Evolutionary conservation across 805 yeast species (phyloP).

Genomic region (Saturnispora saitoi): DNA sequence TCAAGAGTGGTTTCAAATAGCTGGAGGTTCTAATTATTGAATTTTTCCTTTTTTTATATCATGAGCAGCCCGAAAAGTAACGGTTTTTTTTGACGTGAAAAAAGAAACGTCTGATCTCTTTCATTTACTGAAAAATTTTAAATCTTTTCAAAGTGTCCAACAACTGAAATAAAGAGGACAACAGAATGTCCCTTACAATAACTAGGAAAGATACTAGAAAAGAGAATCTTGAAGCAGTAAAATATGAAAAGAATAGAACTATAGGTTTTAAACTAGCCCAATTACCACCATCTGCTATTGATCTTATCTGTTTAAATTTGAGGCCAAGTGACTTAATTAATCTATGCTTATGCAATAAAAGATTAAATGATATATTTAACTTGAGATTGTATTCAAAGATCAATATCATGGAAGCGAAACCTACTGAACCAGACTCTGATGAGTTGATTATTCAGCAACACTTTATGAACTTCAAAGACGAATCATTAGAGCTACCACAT

Average conservation of each 20-base stretch:
- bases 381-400: conserved; percentile 7
- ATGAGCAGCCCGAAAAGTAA: background rate
- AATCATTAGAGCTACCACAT: conserved; percentile 9
- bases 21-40: background rate
- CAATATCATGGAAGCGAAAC: conserved; percentile 9
- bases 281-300: conserved; percentile 6
- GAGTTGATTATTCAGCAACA: conserved; percentile 14
- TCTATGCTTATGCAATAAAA: conserved; percentile 5
- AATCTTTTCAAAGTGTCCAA: background rate
- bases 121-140: background rate
- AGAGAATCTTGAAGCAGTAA: background rate
- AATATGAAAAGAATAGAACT: background rate
- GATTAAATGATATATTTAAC: conserved; percentile 3
- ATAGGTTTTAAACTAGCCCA: background rate
- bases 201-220: background rate
- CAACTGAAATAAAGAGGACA: background rate
- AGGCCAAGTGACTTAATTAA: conserved; percentile 7
- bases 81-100: background rate
- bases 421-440: conserved; percentile 9
- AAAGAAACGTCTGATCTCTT: background rate
- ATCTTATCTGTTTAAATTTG: conserved; percentile 7
- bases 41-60: background rate
- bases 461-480: conserved; percentile 13
- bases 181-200: background rate
- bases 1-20: background rate